Evolutionary conservation across 192 early-diverging fungal species (phyloP), one percentile per base, ranked within the genome.

Genomic region (Coemansia sp.): DNA sequence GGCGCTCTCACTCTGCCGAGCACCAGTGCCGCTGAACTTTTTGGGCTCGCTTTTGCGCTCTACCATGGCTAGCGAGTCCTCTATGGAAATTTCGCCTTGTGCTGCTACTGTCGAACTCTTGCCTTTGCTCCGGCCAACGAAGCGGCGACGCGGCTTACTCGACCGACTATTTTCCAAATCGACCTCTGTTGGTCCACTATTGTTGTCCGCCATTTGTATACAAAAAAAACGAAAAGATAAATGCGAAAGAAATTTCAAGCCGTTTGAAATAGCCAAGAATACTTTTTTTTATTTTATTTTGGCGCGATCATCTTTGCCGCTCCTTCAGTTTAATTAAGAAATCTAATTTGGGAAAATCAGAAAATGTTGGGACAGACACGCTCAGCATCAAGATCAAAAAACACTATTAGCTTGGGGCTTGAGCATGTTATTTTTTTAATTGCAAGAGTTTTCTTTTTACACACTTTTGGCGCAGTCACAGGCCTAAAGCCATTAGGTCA

Each of bases 31-130:
- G 33, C 63, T 20, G 16, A 54, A 27, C 40, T 36, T 60, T 33
- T 40, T 36, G 20, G 16, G 29, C 4, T 41, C 43, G 13, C 43
- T 24, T 20, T 68, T 64, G 22, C 52, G 65, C 34, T 71, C 73
- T 46, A 70, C 75, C 52, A 82, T 38, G 40, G 80, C 80, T 11
- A 82, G 62, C 38, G 80, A 77, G 63, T 82, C 80, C 36, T 82
- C 80, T 38, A 82, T 82, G n/a, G 80, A 74, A 41, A 82, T 74
- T 36, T 74, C 72, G 15, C 46, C 64, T 8, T 54, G 49, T 42
- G 34, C 57, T 38, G 29, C 16, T 16, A 66, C 44, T 8, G 3
- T 10, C n/a, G 61, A 24, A 9, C 27, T 36, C 69, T 63, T 63
- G 69, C 63, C 69, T 24, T 66, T 74, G 57, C 74, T 68, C n/a